These are phyloP conservation scores for Eurotiales sp. DNA, from an alignment of 2,329 filamentous ascomycete species.

Conservation along the genomic window DNA sequence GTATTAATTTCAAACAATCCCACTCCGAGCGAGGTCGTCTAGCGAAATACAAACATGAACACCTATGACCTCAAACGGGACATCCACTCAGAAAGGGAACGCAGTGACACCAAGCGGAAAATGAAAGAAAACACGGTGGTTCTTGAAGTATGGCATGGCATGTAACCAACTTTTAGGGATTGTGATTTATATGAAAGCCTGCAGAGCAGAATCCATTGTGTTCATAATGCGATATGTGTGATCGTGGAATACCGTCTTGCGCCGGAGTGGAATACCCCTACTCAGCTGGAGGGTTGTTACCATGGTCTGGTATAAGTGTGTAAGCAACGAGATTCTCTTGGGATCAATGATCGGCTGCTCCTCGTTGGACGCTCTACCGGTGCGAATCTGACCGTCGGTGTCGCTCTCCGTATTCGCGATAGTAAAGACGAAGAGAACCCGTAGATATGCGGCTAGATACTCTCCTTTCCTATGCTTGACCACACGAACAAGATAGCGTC, in stretches of 20 bases:
- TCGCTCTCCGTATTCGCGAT: background rate
- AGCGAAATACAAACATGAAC: too few relatives aligned
- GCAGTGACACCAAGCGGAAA: too few relatives aligned
- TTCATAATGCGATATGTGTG: background rate
- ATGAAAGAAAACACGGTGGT: too few relatives aligned
- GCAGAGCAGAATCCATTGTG: too few relatives aligned
- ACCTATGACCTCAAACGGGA: too few relatives aligned
- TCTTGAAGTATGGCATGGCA: too few relatives aligned
- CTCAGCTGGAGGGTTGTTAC: background rate
- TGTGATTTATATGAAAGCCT: too few relatives aligned
- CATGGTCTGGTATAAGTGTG: background rate
- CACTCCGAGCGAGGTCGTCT: too few relatives aligned
- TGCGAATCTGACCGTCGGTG: background rate
- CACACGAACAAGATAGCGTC: background rate
- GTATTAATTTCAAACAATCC: too few relatives aligned
- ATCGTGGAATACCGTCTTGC: background rate
- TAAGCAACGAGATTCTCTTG: background rate
- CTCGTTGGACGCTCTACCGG: conserved; percentile 1
- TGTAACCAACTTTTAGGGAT: too few relatives aligned
- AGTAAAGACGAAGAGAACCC: background rate
- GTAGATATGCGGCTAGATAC: background rate
- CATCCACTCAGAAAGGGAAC: too few relatives aligned
- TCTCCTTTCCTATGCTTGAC: conserved; percentile 1
- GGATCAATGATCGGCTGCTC: background rate
- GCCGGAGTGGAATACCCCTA: background rate